Evolutionary conservation across 768 basidiomycete species (phyloP).

Genomic region (Auricularia heimuer): DNA sequence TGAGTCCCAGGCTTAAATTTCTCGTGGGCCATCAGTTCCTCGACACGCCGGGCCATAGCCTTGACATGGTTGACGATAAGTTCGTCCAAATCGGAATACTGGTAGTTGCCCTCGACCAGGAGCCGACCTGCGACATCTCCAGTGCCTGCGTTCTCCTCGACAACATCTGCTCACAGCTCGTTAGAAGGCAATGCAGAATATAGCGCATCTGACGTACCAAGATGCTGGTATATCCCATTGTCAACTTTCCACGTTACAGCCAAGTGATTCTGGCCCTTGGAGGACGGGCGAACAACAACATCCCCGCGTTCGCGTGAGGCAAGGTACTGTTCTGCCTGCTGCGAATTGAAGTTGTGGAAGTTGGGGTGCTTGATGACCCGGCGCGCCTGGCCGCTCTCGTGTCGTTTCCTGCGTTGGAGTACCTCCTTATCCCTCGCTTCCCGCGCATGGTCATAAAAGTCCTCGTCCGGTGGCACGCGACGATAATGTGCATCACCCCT

Average conservation of each 20-base stretch:
- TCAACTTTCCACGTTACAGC: conserved; percentile 99
- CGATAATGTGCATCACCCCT: conserved; percentile 56
- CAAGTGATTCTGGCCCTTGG: conserved; percentile 85
- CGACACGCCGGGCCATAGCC: conserved; percentile 85
- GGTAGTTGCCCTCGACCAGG: conserved; percentile 66
- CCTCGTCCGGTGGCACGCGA: conserved; percentile 42
- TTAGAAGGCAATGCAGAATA: neutral
- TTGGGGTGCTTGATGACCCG: conserved; percentile 95
- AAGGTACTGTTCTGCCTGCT: conserved; percentile 81
- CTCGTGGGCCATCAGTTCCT: conserved; percentile 90
- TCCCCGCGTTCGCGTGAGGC: conserved; percentile 90
- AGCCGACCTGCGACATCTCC: conserved; percentile 55
- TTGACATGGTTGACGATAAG: conserved; percentile 94
- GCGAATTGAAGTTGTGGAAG: conserved; percentile 89
- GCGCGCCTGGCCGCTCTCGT: conserved; percentile 67
- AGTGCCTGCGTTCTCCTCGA: neutral
- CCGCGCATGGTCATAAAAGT: conserved; percentile 55
- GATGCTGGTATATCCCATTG: conserved; percentile 90
- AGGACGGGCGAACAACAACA: conserved; percentile 92
- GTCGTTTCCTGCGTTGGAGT: conserved; percentile 71
- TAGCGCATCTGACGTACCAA: conserved; percentile 46
- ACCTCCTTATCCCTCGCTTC: conserved; percentile 62
- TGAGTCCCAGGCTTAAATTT: conserved; percentile 86
- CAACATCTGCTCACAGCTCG: neutral
- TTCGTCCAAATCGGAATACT: conserved; percentile 91